Evolutionary conservation across 495 filamentous ascomycete genomes (phyloP).

Genomic region (Friedmanniomyces simplex): DNA sequence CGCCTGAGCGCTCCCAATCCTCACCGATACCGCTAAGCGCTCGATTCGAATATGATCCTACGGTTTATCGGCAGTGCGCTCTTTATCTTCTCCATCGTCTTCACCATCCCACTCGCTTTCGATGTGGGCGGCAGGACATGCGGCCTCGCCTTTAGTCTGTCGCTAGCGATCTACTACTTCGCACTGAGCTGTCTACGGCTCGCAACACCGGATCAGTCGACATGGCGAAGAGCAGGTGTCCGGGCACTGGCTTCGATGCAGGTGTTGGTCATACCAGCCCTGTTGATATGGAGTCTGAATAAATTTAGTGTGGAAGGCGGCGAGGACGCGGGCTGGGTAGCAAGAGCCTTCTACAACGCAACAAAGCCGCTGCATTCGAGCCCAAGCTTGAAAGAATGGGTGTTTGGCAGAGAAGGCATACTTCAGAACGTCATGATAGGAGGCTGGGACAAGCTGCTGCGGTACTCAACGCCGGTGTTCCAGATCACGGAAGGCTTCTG

Average conservation of each 20-base stretch:
- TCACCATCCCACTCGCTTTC: conserved; percentile 90
- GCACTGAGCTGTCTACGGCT: conserved; percentile 72
- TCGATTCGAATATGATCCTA: conserved; percentile 16
- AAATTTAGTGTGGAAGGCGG: conserved; percentile 83
- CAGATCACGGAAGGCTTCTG: conserved; percentile 94
- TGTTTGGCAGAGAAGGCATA: conserved; percentile 71
- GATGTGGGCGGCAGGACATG: conserved; percentile 93
- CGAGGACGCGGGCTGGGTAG: conserved; percentile 61
- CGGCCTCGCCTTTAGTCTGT: conserved; percentile 82
- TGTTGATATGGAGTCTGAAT: conserved; percentile 90
- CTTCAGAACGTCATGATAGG: conserved; percentile 70
- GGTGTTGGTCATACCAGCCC: conserved; percentile 68
- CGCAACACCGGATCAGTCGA: conserved; percentile 66
- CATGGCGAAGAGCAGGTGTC: conserved; percentile 57
- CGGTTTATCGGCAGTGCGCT: conserved; percentile 41
- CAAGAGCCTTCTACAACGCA: conserved; percentile 63
- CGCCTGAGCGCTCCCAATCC: neutral
- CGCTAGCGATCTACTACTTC: conserved; percentile 81
- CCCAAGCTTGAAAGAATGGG: conserved; percentile 62
- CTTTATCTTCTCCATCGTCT: conserved; percentile 79
- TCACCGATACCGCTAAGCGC: neutral
- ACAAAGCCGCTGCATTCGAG: conserved; percentile 37
- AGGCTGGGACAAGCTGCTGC: conserved; percentile 77
- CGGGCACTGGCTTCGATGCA: conserved; percentile 60
- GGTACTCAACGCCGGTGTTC: conserved; percentile 91